A percentile compares a stretch with the other conserved stretches of the same genome.
phyloP scores from a whole-genome alignment of 305 asterid species.

The Fraxinus paxiana region DNA sequence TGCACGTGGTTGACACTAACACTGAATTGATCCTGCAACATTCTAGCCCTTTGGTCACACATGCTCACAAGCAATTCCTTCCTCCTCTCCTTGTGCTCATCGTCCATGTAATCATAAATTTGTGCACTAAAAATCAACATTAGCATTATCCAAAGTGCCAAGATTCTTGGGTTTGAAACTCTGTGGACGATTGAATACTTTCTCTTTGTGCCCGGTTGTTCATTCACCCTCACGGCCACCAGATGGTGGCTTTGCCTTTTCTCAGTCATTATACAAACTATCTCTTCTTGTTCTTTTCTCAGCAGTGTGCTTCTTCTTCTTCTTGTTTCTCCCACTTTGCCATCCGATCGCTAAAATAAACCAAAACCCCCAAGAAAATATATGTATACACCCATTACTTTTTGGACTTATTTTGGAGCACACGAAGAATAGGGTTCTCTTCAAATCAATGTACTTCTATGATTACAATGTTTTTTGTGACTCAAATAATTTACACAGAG shows the following conservation, averaged over 20 bases:
- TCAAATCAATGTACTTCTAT: conserved; percentile 30
- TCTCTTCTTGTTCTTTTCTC: conserved; percentile 8
- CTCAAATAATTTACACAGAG: conserved; percentile 28
- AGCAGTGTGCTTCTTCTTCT: conserved; percentile 8
- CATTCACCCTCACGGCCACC: conserved; percentile 60
- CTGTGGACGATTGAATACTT: conserved; percentile 36
- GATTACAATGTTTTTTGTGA: conserved; percentile 37
- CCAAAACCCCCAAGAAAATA: conserved; percentile 22
- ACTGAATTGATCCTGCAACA: conserved; percentile 89
- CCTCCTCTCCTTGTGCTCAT: conserved; percentile 49
- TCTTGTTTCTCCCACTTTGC: conserved; percentile 12
- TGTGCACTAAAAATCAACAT: conserved; percentile 25
- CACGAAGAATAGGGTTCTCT: conserved; percentile 29
- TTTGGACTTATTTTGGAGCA: conserved; percentile 35
- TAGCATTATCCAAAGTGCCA: conserved; percentile 45
- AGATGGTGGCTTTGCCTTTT: conserved; percentile 53
- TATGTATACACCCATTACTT: conserved; percentile 28
- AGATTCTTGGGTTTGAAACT: conserved; percentile 30
- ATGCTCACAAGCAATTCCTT: conserved; percentile 69
- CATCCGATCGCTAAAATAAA: conserved; percentile 20
- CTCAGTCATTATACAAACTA: conserved; percentile 46
- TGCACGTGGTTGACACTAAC: conserved; percentile 93
- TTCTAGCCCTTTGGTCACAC: conserved; percentile 95
- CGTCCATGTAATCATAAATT: conserved; percentile 43
- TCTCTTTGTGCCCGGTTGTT: conserved; percentile 44